Evolutionary conservation across 352 stramenopile genomes (phyloP).

Genomic region (Salisapilia sapeloensis): DNA sequence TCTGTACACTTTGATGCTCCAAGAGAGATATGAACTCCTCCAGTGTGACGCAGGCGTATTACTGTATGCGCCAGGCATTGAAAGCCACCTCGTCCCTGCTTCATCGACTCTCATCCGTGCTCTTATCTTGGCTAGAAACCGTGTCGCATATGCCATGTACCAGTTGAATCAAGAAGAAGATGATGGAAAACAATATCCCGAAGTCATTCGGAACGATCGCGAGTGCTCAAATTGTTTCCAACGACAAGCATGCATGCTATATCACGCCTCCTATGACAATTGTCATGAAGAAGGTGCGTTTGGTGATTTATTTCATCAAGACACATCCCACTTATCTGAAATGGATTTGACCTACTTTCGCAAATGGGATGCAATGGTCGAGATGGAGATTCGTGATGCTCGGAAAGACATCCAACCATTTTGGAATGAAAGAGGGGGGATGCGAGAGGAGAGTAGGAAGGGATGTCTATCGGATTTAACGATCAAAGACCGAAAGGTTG

Average conservation of each 20-base stretch:
- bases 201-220: constrained; percentile 30
- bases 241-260: constrained; percentile 66
- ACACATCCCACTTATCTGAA: constrained; percentile 31
- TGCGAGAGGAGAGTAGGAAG: constrained; percentile 35
- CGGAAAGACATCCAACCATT: constrained; percentile 48
- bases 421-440: constrained; percentile 43
- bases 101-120: constrained; percentile 36
- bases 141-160: constrained; percentile 39
- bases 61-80: constrained; percentile 51
- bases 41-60: constrained; percentile 38
- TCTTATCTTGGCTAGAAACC: constrained; percentile 53
- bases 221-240: constrained; percentile 77
- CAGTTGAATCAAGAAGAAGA: constrained; percentile 14
- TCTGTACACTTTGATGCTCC: constrained; percentile 72
- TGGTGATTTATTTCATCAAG: constrained; percentile 40
- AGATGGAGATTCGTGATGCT: constrained; percentile 55
- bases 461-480: no score
- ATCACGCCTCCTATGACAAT: constrained; percentile 64
- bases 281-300: constrained; percentile 43
- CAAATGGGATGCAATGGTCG: constrained; percentile 52
- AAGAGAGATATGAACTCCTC: constrained; percentile 53
- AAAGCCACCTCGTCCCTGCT: constrained; percentile 45
- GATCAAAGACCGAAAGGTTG: no score
- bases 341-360: constrained; percentile 48
- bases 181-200: not conserved